A percentile compares a stretch with the other conserved stretches of the same genome.
phyloP scores from a whole-genome alignment of 202 grass and related monocot genomes.

The Bolboschoenoplectus hybrid region DNA sequence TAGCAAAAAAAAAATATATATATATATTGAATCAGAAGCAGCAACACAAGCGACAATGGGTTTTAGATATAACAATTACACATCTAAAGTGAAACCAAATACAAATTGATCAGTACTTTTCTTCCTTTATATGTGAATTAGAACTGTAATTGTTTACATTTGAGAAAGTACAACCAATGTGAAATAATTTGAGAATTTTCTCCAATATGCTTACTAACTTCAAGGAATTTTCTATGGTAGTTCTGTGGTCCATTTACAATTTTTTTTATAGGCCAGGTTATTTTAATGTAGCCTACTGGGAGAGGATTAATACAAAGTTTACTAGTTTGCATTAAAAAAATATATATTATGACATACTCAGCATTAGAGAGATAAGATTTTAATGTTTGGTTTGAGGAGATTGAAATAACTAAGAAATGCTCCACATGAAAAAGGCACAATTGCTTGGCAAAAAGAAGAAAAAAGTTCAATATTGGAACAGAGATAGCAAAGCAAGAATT shows the following conservation, averaged over 20 bases:
- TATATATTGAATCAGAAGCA: not conserved
- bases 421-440: not conserved
- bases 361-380: not conserved
- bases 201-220: not conserved
- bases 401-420: constrained; percentile 14
- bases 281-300: not conserved
- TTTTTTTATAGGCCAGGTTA: not conserved
- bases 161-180: not conserved
- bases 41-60: not conserved
- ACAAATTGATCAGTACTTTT: not conserved
- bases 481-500: not conserved
- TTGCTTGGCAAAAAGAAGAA: not conserved
- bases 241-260: not conserved
- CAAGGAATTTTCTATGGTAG: not conserved
- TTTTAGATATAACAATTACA: not conserved
- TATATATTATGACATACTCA: not conserved
- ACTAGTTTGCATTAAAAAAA: constrained; percentile 8
- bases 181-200: not conserved
- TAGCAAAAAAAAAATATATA: not conserved
- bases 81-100: not conserved
- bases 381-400: not conserved
- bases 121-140: not conserved
- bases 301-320: constrained; percentile 8
- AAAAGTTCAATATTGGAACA: not conserved
- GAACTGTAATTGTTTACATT: not conserved